Evolutionary conservation across 108 stramenopile species (phyloP), one percentile per base, ranked within the genome.

Genomic region (Skeletonema grethae): DNA sequence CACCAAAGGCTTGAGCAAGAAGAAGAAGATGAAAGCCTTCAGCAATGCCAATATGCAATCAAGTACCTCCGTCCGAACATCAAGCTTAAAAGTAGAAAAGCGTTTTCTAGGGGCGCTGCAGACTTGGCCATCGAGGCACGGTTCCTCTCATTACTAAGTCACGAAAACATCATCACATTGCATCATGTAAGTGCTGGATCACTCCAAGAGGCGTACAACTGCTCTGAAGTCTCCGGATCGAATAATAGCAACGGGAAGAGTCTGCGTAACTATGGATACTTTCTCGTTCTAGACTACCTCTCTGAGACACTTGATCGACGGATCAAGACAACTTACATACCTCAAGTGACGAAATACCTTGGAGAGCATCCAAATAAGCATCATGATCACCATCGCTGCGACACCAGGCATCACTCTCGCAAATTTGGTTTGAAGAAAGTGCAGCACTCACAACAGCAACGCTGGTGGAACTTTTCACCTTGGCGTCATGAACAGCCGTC

Each of bases 81-180:
- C 29, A 58, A 32, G 22, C 83, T 85, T 41, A 85, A 88, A 69
- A 78, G 85, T 46, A 85, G 70, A 65, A 77, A 83, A 25, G 73
- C 76, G 29, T 85, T 84, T 64, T 62, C 75, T 41, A 82, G 78
- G 10, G 89, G 84, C n/a, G 88, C 77, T 13, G 80, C 89, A 18
- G 92, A 93, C 67, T 77, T 93, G 78, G 86, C 78, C 29, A 86
- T 80, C 6, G 92, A 93, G 66, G 86, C 89, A 6, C 65, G 76
- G 9, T 90, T 90, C 53, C 61, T 93, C 15, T 75, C 76, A 1
- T 24, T 72, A 10, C 57, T 93, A 59, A 65, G 80, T 48, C 92
- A 93, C 41, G 85, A 86, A 6, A 84, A 93, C 63, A 88, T 93
- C 24, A 73, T 93, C 45, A 45, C 67, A 28, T 57, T 93, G 22